Evolutionary conservation across 331 rosid species (phyloP).

Genomic region (Telfairia occidentalis): DNA sequence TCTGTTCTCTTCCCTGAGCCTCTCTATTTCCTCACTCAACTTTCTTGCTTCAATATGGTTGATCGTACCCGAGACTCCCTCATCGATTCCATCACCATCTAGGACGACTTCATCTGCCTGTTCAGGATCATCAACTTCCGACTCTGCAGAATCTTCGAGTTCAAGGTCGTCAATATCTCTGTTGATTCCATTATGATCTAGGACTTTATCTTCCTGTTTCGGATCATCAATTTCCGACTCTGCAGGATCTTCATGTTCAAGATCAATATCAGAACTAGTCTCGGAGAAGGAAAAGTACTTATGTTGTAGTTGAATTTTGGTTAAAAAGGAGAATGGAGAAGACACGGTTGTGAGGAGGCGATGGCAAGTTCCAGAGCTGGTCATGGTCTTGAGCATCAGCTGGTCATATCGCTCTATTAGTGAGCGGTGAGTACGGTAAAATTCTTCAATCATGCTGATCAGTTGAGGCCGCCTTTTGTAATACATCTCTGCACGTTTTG

Average conservation of each 20-base stretch:
- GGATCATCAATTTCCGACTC: slow-evolving; percentile 88
- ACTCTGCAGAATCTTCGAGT: slow-evolving; percentile 41
- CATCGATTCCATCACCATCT: slow-evolving; percentile 14
- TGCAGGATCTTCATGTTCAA: slow-evolving; percentile 34
- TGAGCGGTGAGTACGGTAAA: slow-evolving; percentile 63
- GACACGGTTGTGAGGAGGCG: slow-evolving; percentile 30
- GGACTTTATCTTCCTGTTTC: slow-evolving; percentile 30
- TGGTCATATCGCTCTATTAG: slow-evolving; percentile 69
- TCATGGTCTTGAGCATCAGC: slow-evolving; percentile 52
- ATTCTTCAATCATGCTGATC: slow-evolving; percentile 63
- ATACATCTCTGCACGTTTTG: slow-evolving; percentile 80
- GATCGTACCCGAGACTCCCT: slow-evolving; percentile 4
- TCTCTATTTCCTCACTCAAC: slow-evolving; percentile 38
- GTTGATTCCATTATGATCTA: slow-evolving; percentile 14
- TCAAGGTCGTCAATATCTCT: slow-evolving; percentile 16
- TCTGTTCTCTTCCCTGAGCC: slow-evolving; percentile 32
- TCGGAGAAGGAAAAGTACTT: slow-evolving; percentile 49
- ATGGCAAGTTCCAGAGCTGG: slow-evolving; percentile 43
- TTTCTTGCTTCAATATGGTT: slow-evolving; percentile 27
- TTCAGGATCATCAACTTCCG: slow-evolving; percentile 84
- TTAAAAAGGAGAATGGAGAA: too few species aligned
- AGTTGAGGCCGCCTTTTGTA: slow-evolving; percentile 78
- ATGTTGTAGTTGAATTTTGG: too few species aligned
- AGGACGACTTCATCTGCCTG: slow-evolving; percentile 27
- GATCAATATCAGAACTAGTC: slow-evolving; percentile 6